Conservation (phyloP, 129 eudicot genomes). For the Lonicera japonica region DNA sequence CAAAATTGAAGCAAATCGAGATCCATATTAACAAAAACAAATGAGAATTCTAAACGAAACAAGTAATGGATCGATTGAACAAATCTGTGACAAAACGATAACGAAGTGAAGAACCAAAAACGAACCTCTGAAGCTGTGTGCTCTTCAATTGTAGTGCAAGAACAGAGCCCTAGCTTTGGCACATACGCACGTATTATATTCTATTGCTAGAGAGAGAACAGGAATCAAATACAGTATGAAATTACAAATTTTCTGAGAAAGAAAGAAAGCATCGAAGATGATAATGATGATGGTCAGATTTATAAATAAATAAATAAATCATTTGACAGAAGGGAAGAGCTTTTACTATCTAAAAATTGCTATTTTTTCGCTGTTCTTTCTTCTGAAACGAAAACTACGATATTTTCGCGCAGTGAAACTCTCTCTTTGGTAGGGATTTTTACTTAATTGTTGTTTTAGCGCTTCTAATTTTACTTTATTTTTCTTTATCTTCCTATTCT, state of each 20-base stretch:
- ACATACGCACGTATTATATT: background rate
- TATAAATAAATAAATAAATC: no score
- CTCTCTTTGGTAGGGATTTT: no score
- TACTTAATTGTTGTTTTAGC: no score
- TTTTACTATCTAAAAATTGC: no score
- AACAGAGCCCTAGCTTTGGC: slow-evolving; percentile 18
- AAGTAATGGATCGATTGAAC: slow-evolving; percentile 9
- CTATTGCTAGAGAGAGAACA: background rate
- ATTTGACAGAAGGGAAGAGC: no score
- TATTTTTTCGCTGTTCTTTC: no score
- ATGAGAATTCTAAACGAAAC: background rate
- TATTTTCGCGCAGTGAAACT: no score
- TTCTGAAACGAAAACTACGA: no score
- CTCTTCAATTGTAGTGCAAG: background rate
- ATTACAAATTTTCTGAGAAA: slow-evolving; percentile 2
- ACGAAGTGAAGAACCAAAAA: slow-evolving; percentile 9
- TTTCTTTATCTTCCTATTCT: no score
- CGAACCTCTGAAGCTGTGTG: slow-evolving; percentile 28
- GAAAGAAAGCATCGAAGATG: background rate
- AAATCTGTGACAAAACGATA: background rate
- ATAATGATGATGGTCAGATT: no score
- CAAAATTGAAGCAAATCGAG: slow-evolving; percentile 24
- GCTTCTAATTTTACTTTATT: no score
- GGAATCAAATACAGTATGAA: background rate
- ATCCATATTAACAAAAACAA: slow-evolving; percentile 25